phyloP scores from a whole-genome alignment of 371 early-diverging fungal genomes.

The Sporodiniella umbellata region DNA sequence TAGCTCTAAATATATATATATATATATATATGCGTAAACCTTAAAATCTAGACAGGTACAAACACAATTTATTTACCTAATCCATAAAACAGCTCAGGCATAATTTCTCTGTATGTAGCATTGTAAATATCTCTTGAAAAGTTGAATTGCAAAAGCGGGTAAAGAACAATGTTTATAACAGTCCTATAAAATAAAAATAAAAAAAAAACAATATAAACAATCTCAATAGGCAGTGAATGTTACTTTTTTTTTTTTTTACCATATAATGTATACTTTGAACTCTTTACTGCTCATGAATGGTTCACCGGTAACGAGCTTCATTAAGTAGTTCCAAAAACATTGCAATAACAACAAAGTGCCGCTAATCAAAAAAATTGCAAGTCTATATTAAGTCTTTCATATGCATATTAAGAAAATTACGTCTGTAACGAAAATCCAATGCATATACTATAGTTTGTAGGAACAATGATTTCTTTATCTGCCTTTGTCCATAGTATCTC shows the following conservation, averaged over 20 bases:
- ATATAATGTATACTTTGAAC: constrained; percentile 43
- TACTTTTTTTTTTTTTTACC: too few relatives aligned
- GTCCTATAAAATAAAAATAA: constrained; percentile 25
- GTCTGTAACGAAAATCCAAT: constrained; percentile 47
- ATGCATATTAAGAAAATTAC: constrained; percentile 34
- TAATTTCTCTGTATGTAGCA: constrained; percentile 42
- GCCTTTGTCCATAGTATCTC: constrained; percentile 41
- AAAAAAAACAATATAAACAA: background rate
- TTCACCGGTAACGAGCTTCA: constrained; percentile 42
- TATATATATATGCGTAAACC: too few relatives aligned
- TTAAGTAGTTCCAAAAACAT: constrained; percentile 57
- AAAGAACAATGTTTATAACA: constrained; percentile 25
- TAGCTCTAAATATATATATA: constrained; percentile 25
- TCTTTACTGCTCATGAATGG: constrained; percentile 52
- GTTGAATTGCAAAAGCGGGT: constrained; percentile 43
- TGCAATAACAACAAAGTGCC: constrained; percentile 46
- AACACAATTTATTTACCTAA: constrained; percentile 28
- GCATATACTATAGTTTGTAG: constrained; percentile 37
- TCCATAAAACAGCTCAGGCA: constrained; percentile 47
- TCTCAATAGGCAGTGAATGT: too few relatives aligned
- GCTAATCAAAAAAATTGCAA: constrained; percentile 15
- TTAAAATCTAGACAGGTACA: too few relatives aligned
- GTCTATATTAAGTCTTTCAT: too few relatives aligned
- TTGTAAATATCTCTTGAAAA: constrained; percentile 38
- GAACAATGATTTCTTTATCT: constrained; percentile 32